These are phyloP conservation scores for Syncephalis plumigaleata DNA, from an alignment of 371 early-diverging fungal species.

Conservation along the genomic window DNA sequence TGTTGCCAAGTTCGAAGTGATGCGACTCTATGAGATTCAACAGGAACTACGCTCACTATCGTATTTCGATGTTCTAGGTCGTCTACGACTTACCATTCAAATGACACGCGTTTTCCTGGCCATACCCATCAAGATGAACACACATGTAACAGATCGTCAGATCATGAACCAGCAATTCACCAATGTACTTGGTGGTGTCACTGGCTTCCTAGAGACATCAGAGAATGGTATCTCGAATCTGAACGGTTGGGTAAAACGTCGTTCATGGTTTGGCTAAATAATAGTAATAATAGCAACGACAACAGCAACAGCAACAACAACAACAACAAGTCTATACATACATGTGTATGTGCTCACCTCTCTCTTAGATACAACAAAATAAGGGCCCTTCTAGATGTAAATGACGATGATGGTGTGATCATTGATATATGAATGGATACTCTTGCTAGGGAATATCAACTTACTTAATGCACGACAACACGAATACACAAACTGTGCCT, in stretches of 20 bases:
- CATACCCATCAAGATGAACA: slow-evolving; percentile 20
- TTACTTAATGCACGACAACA: no score
- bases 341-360: no score
- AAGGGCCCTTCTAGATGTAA: no score
- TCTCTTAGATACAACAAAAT: no score
- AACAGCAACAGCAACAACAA: no score
- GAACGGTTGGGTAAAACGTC: neutral
- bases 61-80: slow-evolving; percentile 33
- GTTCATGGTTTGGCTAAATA: no score
- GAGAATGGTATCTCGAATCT: neutral
- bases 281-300: no score
- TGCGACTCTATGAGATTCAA: slow-evolving; percentile 37
- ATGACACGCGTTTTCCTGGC: slow-evolving; percentile 30
- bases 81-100: slow-evolving; percentile 32
- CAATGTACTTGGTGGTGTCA: neutral
- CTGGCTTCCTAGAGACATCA: neutral
- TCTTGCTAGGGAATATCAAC: no score
- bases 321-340: no score
- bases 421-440: no score
- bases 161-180: neutral
- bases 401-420: no score
- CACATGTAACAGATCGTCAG: neutral
- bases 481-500: no score
- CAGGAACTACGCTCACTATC: slow-evolving; percentile 31
- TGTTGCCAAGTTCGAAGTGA: slow-evolving; percentile 34